phyloP scores from a whole-genome alignment of 192 early-diverging fungal species.

The Gonapodya prolifera region DNA sequence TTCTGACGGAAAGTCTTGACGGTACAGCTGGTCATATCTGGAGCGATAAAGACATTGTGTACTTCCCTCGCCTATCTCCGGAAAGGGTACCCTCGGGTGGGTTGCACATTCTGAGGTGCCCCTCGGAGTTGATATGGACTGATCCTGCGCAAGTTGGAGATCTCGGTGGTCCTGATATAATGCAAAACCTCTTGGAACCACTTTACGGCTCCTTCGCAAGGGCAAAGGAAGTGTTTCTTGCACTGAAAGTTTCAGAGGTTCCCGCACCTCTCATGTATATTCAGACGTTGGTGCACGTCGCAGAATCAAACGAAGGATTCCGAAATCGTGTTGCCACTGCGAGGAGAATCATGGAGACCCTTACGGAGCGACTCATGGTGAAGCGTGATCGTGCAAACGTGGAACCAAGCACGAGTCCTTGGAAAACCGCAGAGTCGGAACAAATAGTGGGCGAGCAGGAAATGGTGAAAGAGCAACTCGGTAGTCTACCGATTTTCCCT shows the following conservation, averaged over 20 bases:
- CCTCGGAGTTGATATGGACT: neutral
- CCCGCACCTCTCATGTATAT: neutral
- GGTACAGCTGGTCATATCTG: neutral
- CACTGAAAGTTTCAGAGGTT: neutral
- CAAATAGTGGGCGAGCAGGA: neutral
- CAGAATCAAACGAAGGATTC: neutral
- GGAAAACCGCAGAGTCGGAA: neutral
- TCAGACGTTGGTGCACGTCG: neutral
- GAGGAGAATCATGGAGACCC: neutral
- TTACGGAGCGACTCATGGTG: neutral
- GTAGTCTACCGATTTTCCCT: neutral
- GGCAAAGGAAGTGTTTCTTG: neutral
- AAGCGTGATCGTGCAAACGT: neutral
- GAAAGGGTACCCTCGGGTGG: neutral
- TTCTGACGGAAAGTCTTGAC: neutral
- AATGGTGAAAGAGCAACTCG: neutral
- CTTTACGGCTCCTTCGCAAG: neutral
- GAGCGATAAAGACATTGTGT: neutral
- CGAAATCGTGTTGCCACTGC: neutral
- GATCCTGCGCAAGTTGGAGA: neutral
- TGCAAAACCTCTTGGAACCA: neutral
- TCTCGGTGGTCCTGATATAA: neutral
- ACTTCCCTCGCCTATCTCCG: neutral
- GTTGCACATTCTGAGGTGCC: neutral
- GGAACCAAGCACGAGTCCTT: neutral